Percentiles rank a stretch among this genome's conserved stretches.
Evolutionary conservation across 306 rosid species (phyloP).

Genomic region (Acacia melanoxylon): DNA sequence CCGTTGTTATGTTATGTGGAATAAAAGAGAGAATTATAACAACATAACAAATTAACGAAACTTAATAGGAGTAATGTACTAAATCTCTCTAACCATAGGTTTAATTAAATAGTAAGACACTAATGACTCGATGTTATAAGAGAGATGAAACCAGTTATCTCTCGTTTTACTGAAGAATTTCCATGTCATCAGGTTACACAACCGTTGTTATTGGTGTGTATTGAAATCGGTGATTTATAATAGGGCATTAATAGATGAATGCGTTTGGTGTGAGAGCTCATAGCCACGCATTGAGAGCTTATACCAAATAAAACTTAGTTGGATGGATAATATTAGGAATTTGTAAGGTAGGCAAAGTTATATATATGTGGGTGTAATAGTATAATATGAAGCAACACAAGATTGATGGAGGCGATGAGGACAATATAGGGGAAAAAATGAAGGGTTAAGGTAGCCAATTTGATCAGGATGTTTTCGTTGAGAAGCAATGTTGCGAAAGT

Average conservation of each 20-base stretch:
- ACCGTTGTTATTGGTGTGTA: neutral
- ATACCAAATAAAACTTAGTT: neutral
- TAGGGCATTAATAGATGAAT: neutral
- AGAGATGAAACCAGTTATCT: no score
- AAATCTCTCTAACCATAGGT: neutral
- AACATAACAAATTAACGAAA: no score
- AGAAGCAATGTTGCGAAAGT: no score
- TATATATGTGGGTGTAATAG: neutral
- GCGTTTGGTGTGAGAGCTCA: neutral
- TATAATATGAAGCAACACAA: neutral
- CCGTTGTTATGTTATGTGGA: neutral
- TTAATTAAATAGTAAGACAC: no score
- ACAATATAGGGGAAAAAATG: neutral
- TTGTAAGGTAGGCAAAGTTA: neutral
- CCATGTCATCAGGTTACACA: no score
- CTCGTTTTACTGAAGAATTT: no score
- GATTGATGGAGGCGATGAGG: neutral
- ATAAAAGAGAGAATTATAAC: no score
- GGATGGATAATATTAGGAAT: neutral
- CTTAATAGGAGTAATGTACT: neutral
- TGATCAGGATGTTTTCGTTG: accelerated
- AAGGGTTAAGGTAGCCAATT: no score
- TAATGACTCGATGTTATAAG: no score
- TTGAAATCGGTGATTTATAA: no score
- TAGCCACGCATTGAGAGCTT: neutral